Conservation (phyloP, 208 protist genomes). For the Naegleria fowleri region DNA sequence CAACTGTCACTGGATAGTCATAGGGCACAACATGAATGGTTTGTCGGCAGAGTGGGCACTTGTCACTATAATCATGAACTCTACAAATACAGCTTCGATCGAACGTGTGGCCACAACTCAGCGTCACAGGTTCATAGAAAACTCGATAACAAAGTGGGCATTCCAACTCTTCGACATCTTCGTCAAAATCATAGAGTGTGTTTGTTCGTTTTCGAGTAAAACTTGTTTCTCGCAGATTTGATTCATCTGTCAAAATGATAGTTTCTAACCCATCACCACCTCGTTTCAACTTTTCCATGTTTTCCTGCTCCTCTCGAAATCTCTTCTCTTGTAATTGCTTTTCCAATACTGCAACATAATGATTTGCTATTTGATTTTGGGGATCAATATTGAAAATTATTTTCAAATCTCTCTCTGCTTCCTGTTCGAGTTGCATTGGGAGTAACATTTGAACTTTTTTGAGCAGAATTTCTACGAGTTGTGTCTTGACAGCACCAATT, state of each 20-base stretch:
- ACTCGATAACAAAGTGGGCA: constrained; percentile 11
- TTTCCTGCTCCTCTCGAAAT: neutral
- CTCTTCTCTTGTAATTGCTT: neutral
- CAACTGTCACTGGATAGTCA: neutral
- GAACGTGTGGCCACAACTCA: constrained; percentile 19
- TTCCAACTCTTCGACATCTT: neutral
- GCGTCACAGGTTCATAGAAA: constrained; percentile 22
- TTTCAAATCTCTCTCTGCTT: neutral
- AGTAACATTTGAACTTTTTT: neutral
- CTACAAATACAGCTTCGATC: neutral
- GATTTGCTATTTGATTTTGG: neutral
- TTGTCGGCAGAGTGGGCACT: constrained; percentile 23
- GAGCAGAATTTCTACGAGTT: neutral
- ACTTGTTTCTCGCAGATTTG: neutral
- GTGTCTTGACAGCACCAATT: neutral
- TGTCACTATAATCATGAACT: constrained; percentile 12
- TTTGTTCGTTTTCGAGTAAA: neutral
- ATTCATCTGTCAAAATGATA: neutral
- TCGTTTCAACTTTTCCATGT: neutral
- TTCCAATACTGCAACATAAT: neutral
- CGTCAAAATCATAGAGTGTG: neutral
- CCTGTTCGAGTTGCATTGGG: neutral
- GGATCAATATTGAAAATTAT: neutral
- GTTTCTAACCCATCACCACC: no score
- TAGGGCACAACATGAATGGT: neutral